A percentile compares a stretch with the other conserved stretches of the same genome.
Conservation (phyloP, 306 rosid genomes). For the Acmispon strigosus region DNA sequence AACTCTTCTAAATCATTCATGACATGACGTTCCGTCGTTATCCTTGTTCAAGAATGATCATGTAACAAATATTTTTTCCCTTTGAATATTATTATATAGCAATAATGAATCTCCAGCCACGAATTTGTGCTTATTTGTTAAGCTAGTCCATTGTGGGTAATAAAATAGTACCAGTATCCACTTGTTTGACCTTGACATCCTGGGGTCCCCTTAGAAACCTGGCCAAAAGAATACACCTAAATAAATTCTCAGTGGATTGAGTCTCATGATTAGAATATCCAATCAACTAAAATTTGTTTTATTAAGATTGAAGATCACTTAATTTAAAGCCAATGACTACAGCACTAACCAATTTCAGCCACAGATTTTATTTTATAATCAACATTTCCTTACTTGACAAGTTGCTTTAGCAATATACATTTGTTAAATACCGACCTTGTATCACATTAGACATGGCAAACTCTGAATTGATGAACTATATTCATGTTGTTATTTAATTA, state of each 20-base stretch:
- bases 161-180: conserved; percentile 3
- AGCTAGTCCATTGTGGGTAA: background rate
- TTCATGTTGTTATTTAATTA: conserved; percentile 20
- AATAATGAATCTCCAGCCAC: background rate
- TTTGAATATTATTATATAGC: background rate
- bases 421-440: conserved; percentile 41
- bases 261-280: background rate
- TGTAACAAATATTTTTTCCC: background rate
- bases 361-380: conserved; percentile 16
- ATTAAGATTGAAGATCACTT: conserved; percentile 7
- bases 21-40: background rate
- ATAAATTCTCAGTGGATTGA: background rate
- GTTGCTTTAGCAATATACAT: background rate
- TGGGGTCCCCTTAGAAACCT: conserved; percentile 20
- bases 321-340: conserved; percentile 23
- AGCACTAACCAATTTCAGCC: conserved; percentile 24
- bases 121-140: background rate
- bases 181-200: conserved; percentile 22
- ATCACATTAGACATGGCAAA: background rate
- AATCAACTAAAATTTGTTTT: background rate
- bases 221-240: background rate
- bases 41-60: background rate
- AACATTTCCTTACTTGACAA: background rate
- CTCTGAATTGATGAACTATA: conserved; percentile 1
- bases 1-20: background rate